Conservation (phyloP, 257 asterid species). For the Gentiana dahurica region DNA sequence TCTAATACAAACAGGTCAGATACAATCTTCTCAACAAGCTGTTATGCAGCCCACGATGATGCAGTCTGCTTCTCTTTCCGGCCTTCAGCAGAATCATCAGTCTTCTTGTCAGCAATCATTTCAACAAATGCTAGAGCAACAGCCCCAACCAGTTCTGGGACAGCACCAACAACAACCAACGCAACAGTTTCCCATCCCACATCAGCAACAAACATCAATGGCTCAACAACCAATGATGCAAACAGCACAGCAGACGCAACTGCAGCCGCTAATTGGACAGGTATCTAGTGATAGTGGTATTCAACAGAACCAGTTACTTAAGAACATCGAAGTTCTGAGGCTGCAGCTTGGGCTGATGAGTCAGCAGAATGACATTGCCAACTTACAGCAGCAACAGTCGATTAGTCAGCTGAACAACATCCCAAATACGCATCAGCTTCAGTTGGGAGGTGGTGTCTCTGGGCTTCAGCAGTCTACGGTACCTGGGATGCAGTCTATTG, state of each 20-base stretch:
- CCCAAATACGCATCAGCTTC: conserved; percentile 67
- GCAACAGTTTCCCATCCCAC: conserved; percentile 39
- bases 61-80: conserved; percentile 55
- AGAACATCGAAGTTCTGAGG: conserved; percentile 51
- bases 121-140: conserved; percentile 81
- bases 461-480: conserved; percentile 79
- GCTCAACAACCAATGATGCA: conserved; percentile 50
- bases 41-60: conserved; percentile 68
- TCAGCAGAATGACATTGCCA: conserved; percentile 58
- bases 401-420: conserved; percentile 66
- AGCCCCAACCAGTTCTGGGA: conserved; percentile 75
- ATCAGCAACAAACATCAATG: conserved; percentile 49
- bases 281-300: conserved; percentile 53
- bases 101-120: conserved; percentile 57
- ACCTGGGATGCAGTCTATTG: conserved; percentile 59
- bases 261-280: conserved; percentile 49
- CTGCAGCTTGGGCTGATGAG: conserved; percentile 55
- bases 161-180: conserved; percentile 46
- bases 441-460: conserved; percentile 38
- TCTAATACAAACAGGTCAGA: conserved; percentile 57
- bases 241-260: conserved; percentile 55
- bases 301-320: conserved; percentile 68
- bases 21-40: conserved; percentile 81
- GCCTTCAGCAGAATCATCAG: conserved; percentile 73
- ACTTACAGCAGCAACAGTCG: conserved; percentile 57